Evolutionary conservation across 108 stramenopile species (phyloP), one percentile per base, ranked within the genome.

Genomic region (Cyclotella sp.): DNA sequence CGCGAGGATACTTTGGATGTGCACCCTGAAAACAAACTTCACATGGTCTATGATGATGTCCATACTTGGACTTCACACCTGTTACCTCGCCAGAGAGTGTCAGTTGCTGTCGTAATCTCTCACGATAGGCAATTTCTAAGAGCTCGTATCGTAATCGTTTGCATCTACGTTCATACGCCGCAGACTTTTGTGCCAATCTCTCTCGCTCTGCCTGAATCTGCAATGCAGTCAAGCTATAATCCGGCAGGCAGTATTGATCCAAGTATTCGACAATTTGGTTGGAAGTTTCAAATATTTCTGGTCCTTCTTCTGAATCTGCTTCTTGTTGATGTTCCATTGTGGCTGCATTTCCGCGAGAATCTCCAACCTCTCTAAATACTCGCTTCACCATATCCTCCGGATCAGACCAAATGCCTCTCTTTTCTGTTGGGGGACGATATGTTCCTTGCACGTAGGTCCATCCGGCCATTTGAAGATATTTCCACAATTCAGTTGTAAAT

Each of bases 251-350:
- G 47, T 74, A 81, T 54, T 81, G 71, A 64, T 81, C 79, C 27
- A 81, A 72, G 28, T 81, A 81, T 9, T 73, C 73, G 21, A 81
- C 61, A 24, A 81, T 28, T 11, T 81, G 73, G 66, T 81, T 81
- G 9, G 73, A 12, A 18, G 27, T 70, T 18, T 41, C 40, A 42
- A 81, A 81, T 18, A 53, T 46, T 26, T 74, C 73, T 19, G 79
- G 79, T 51, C 79, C 79, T 68, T 81, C 79, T 49, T 74, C 79
- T 26, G 64, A 65, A 39, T 68, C 66, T 30, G 46, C 24, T 28
- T 70, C 52, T 27, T 26, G 30, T 30, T 59, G 59, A 53, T 58
- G 39, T 21, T 55, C 47, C 47, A 27, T 59, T 19, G 58, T 44
- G 16, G 15, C 11, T n/a, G 18, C 39, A n/a, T 51, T 21, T 10